phyloP scores from a whole-genome alignment of 805 yeast genomes.

The Starmerella bombicola region DNA sequence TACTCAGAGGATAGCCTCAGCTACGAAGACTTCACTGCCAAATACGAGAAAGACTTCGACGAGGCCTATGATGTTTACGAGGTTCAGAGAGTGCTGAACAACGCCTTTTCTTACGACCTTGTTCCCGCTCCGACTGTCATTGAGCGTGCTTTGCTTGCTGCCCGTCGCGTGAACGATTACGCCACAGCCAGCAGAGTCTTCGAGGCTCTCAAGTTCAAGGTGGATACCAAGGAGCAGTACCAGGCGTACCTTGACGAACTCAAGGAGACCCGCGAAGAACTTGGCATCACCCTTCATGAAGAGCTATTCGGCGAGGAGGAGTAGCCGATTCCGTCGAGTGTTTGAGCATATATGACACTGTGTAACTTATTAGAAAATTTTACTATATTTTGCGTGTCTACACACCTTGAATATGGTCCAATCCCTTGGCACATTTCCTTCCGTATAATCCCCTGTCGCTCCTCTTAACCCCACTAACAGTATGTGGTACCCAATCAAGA shows the following conservation, averaged over 20 bases:
- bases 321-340: neutral
- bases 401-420: no score
- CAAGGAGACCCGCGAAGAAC: slow-evolving; percentile 78
- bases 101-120: slow-evolving; percentile 94
- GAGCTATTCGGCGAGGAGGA: slow-evolving; percentile 44
- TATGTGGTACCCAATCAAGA: no score
- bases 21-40: slow-evolving; percentile 34
- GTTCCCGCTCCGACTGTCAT: slow-evolving; percentile 96
- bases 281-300: slow-evolving; percentile 88
- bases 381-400: neutral
- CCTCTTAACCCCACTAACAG: no score
- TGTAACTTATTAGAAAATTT: neutral
- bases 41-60: slow-evolving; percentile 89
- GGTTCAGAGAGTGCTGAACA: slow-evolving; percentile 89
- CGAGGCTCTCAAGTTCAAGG: slow-evolving; percentile 90
- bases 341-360: no score
- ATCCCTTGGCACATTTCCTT: no score
- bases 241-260: slow-evolving; percentile 91
- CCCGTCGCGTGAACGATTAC: slow-evolving; percentile 97
- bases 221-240: slow-evolving; percentile 87
- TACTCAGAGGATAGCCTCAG: slow-evolving; percentile 19
- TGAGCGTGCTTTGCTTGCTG: slow-evolving; percentile 91
- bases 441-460: no score
- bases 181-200: slow-evolving; percentile 98
- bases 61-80: slow-evolving; percentile 80